Percentiles rank a stretch among this genome's conserved stretches.
Conservation (phyloP, 345 rosid genomes). For the Laguncularia racemosa region DNA sequence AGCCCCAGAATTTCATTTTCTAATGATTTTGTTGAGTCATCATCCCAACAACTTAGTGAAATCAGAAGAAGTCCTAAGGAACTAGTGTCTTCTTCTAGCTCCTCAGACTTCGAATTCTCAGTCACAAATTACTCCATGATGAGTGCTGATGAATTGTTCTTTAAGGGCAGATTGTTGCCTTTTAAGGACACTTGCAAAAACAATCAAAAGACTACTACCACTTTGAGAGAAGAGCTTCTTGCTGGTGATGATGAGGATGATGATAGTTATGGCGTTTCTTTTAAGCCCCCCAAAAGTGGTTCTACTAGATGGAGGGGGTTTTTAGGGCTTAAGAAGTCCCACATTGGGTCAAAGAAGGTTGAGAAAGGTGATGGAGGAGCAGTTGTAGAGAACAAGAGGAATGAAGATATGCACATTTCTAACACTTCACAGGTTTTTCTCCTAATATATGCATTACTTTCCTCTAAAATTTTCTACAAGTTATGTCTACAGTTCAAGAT, state of each 20-base stretch:
- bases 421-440: no score
- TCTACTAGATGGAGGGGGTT: slow-evolving; percentile 76
- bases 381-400: no score
- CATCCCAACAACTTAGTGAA: slow-evolving; percentile 7
- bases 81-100: slow-evolving; percentile 16
- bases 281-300: slow-evolving; percentile 54
- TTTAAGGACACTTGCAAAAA: slow-evolving; percentile 34
- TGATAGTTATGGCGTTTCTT: slow-evolving; percentile 20
- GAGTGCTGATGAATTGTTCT: slow-evolving; percentile 96
- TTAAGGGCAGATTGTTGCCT: slow-evolving; percentile 82
- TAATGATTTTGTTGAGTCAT: slow-evolving; percentile 37
- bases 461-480: no score
- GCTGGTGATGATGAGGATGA: slow-evolving; percentile 24
- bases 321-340: slow-evolving; percentile 68
- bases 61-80: slow-evolving; percentile 13
- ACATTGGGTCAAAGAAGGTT: slow-evolving; percentile 60
- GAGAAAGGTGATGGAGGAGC: background rate
- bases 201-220: slow-evolving; percentile 22
- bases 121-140: slow-evolving; percentile 76
- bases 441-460: no score
- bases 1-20: slow-evolving; percentile 47
- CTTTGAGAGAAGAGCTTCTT: slow-evolving; percentile 86
- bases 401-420: no score
- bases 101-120: slow-evolving; percentile 85
- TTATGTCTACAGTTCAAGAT: no score